phyloP scores from a whole-genome alignment of 1,139 yeast genomes.

The Pneumocystis sp. region DNA sequence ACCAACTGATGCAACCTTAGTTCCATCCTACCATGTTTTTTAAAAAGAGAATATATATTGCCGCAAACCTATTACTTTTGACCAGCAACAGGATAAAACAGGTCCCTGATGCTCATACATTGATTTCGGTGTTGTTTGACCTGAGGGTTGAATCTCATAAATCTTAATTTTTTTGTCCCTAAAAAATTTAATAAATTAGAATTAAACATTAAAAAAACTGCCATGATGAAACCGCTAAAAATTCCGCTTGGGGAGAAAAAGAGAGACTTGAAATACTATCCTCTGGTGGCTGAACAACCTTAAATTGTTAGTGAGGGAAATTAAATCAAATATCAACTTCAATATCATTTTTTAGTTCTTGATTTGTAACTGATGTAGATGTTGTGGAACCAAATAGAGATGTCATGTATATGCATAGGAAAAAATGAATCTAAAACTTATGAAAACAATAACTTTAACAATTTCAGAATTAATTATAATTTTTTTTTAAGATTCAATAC shows the following conservation, averaged over 20 bases:
- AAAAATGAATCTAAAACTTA: no score
- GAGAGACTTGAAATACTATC: conserved; percentile 79
- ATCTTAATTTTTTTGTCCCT: conserved; percentile 77
- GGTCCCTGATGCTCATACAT: conserved; percentile 84
- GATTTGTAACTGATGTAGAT: not conserved
- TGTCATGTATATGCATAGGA: not conserved
- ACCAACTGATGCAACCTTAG: conserved; percentile 81
- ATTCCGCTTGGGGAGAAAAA: conserved; percentile 85
- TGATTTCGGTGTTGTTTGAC: conserved; percentile 72
- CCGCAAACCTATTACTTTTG: conserved; percentile 21
- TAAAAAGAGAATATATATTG: not conserved
- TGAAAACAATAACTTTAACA: not conserved
- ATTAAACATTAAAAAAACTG: not conserved
- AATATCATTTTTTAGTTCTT: not conserved
- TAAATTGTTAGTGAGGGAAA: not conserved
- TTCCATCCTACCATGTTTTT: conserved; percentile 41
- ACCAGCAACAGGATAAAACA: conserved; percentile 69
- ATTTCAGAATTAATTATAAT: no score
- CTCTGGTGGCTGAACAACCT: conserved; percentile 48
- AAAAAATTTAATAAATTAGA: not conserved
- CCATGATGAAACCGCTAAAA: conserved; percentile 77
- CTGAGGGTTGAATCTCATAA: conserved; percentile 65
- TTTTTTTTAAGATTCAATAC: no score
- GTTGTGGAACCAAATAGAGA: not conserved
- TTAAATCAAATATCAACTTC: not conserved